These are phyloP conservation scores for Neostapfia colusana DNA, from an alignment of 176 grass and related monocot species.

Conservation along the genomic window DNA sequence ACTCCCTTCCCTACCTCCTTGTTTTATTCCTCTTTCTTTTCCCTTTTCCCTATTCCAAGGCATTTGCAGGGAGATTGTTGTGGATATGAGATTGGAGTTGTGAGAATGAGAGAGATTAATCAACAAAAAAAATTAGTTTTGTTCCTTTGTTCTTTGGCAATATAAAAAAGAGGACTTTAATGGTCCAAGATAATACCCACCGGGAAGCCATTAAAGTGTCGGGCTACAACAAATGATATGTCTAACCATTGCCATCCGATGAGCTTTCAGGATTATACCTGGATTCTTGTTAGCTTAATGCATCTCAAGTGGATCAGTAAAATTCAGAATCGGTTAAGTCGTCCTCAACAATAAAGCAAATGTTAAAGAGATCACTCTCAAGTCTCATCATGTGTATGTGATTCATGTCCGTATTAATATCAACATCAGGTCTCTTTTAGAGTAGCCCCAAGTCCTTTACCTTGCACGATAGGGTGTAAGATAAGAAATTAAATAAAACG, in stretches of 20 bases:
- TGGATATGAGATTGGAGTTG: constrained; percentile 51
- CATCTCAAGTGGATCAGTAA: background rate
- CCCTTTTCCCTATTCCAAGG: constrained; percentile 10
- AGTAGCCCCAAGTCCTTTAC: too few species aligned
- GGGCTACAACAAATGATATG: background rate
- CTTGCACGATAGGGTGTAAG: too few species aligned
- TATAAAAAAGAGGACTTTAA: too few species aligned
- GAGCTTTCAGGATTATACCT: constrained; percentile 15
- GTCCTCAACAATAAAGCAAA: background rate
- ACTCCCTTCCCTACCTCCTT: constrained; percentile 16
- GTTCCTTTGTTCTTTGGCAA: constrained; percentile 30
- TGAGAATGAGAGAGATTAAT: constrained; percentile 39
- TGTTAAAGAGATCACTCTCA: background rate
- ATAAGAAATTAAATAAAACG: too few species aligned
- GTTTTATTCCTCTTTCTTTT: constrained; percentile 23
- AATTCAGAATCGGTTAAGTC: background rate
- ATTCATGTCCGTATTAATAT: background rate
- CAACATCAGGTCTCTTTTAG: too few species aligned
- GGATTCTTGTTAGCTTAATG: constrained; percentile 3
- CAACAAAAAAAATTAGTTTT: constrained; percentile 40
- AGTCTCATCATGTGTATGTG: background rate
- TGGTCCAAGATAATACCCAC: too few species aligned
- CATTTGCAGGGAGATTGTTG: constrained; percentile 33
- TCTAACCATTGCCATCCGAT: constrained; percentile 6
- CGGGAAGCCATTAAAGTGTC: too few species aligned